A percentile compares a stretch with the other conserved stretches of the same genome.
Evolutionary conservation across 305 asterid genomes (phyloP).

Genomic region (Solanum hybrid): DNA sequence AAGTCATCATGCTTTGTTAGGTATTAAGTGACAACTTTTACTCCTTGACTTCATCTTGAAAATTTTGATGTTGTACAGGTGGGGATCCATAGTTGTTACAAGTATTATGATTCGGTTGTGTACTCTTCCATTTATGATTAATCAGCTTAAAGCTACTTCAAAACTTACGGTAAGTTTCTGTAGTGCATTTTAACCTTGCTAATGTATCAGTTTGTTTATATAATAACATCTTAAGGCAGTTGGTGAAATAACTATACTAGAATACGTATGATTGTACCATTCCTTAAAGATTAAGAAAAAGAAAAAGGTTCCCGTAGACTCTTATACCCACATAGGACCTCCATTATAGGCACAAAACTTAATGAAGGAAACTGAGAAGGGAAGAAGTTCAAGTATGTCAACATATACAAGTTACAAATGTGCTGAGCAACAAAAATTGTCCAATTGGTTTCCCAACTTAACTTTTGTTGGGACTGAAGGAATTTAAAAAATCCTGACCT

Average conservation of each 20-base stretch:
- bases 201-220: background rate
- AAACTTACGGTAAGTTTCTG: constrained; percentile 58
- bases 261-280: background rate
- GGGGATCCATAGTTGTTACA: constrained; percentile 61
- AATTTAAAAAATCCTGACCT: background rate
- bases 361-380: background rate
- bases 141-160: constrained; percentile 68
- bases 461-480: background rate
- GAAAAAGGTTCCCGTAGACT: background rate
- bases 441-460: background rate
- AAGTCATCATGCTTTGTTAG: background rate
- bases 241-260: background rate
- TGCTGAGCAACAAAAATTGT: background rate
- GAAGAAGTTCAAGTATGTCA: background rate
- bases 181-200: background rate
- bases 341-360: background rate
- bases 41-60: background rate
- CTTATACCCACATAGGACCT: background rate
- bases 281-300: background rate
- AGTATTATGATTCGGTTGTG: constrained; percentile 55
- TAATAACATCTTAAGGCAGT: background rate
- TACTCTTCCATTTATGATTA: constrained; percentile 58
- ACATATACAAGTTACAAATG: background rate
- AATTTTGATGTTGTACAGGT: constrained; percentile 43
- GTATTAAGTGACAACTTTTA: background rate